Evolutionary conservation across 1,284 basidiomycete genomes (phyloP), one percentile per base, ranked within the genome.

Genomic region (Ganoderma sp.): DNA sequence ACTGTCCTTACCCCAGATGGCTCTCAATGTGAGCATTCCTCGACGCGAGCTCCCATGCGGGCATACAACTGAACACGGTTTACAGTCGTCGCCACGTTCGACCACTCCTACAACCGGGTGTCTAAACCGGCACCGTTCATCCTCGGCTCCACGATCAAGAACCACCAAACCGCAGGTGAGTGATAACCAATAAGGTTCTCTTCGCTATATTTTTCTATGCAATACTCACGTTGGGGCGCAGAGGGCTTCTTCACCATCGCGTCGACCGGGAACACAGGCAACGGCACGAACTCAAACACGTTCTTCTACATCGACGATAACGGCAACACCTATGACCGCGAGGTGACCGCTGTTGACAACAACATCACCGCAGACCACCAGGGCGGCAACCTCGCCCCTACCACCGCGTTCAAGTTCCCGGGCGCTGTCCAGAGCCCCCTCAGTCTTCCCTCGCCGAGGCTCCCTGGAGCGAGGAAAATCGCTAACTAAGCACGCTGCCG

Each of bases 201-300:
- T 28, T 42, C 19, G 22, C 22, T 42, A 37, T 58, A 17, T 37
- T 41, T 25, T 57, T 37, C 28, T 43, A 22, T 39, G 34, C n/a
- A 10, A 39, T 32, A 19, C 22, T 19, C 56, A 12, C 52, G 14
- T 22, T 37, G 65, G 28, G 28, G 59, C 52, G 17, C 68, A 90
- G 89, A 78, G 70, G 90, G 87, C 15, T 86, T 86, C 78, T 88
- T 88, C 79, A 79, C 79, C 15, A 70, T 82, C 0, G 75, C 83
- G 0, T 69, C 83, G 7, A 78, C 79, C 0, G 85, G 87, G 6
- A 89, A 88, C 77, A 82, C 69, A 25, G 90, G 88, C 0, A 91
- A 90, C 69, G 91, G 90, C 50, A 90, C 88, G 2, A 91, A 82
- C 77, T 86, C 85, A 77, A 92, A 93, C 77, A 85, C 84, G 10